phyloP scores from a whole-genome alignment of 2,329 filamentous ascomycete species.

The Talaromyces sp. region DNA sequence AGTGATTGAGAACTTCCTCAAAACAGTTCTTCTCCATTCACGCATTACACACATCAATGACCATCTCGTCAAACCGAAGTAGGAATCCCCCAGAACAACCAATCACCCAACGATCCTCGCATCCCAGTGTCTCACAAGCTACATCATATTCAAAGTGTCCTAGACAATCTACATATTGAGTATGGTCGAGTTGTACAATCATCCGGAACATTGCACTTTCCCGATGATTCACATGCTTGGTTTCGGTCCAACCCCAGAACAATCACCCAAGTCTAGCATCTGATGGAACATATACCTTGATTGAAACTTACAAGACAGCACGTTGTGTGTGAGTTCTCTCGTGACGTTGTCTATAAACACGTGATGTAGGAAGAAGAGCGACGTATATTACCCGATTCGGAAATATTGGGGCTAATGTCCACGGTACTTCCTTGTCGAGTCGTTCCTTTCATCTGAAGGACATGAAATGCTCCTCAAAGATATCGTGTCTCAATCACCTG shows the following conservation, averaged over 20 bases:
- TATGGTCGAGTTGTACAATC: constrained; percentile 2
- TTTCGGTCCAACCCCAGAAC: not conserved
- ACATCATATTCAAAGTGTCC: not conserved
- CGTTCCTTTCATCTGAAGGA: too few species aligned
- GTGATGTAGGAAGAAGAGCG: not conserved
- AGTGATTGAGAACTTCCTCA: not conserved
- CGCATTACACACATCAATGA: not conserved
- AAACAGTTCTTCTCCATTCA: not conserved
- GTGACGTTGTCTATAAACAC: too few species aligned
- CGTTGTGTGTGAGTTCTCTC: not conserved
- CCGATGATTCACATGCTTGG: not conserved
- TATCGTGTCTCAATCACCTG: not conserved
- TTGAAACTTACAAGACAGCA: not conserved
- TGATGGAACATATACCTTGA: too few species aligned
- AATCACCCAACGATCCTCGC: not conserved
- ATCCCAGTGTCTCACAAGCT: not conserved
- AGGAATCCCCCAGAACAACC: not conserved
- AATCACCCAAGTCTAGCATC: not conserved
- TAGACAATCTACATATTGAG: not conserved
- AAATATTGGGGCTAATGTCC: not conserved
- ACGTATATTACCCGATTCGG: not conserved
- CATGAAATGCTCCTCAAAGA: too few species aligned
- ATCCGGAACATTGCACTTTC: not conserved
- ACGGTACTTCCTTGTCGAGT: too few species aligned
- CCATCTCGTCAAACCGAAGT: not conserved